Percentiles rank a stretch among this genome's conserved stretches.
Conservation (phyloP, 805 yeast species). For the Myxozyma udenii region DNA sequence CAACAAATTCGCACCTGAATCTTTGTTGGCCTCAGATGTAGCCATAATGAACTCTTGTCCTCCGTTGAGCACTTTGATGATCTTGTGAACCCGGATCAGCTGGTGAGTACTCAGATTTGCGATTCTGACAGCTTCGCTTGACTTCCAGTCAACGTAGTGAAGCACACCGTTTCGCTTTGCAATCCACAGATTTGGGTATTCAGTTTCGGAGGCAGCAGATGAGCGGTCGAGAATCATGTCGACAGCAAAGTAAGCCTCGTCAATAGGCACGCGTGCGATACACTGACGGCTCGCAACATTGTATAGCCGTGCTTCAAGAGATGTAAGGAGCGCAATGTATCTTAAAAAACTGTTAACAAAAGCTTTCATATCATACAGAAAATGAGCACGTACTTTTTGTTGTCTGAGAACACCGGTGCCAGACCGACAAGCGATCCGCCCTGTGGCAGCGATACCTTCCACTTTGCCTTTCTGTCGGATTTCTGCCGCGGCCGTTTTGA, state of each 20-base stretch:
- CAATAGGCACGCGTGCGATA: slow-evolving; percentile 36
- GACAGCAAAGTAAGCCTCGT: slow-evolving; percentile 35
- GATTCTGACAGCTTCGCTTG: slow-evolving; percentile 4
- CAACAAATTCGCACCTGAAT: slow-evolving; percentile 6
- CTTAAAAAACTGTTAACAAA: neutral
- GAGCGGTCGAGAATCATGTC: slow-evolving; percentile 36
- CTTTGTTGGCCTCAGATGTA: slow-evolving; percentile 14
- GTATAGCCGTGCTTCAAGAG: slow-evolving; percentile 41
- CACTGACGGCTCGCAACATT: slow-evolving; percentile 39
- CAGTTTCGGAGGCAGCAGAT: slow-evolving; percentile 17
- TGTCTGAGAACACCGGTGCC: slow-evolving; percentile 40
- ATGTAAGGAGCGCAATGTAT: slow-evolving; percentile 39
- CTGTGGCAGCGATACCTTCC: slow-evolving; percentile 29
- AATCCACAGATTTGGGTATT: slow-evolving; percentile 34
- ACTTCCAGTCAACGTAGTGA: slow-evolving; percentile 34
- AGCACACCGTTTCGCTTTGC: slow-evolving; percentile 33
- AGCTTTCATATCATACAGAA: neutral
- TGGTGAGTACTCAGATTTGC: slow-evolving; percentile 12
- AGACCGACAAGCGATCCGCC: slow-evolving; percentile 42
- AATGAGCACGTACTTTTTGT: slow-evolving; percentile 29
- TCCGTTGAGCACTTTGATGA: slow-evolving; percentile 22
- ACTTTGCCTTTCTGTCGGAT: slow-evolving; percentile 22
- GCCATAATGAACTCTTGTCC: slow-evolving; percentile 21
- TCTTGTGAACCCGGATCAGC: slow-evolving; percentile 18
- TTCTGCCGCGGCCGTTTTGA: neutral